Evolutionary conservation across 106 monocot genomes (phyloP).

Genomic region (Acanthochlamys bracteata): DNA sequence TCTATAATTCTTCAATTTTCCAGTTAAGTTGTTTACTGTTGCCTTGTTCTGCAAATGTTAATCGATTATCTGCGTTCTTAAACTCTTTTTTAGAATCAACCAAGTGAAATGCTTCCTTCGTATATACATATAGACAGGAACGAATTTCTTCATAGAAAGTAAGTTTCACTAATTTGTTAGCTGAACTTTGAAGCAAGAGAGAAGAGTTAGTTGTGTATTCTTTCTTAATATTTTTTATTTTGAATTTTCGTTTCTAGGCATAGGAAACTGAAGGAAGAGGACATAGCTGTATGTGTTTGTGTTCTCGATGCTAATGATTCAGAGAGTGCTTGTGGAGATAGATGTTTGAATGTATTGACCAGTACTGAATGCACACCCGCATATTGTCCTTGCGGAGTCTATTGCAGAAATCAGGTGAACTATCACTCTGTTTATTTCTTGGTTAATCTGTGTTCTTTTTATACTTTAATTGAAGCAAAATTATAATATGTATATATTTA

Average conservation of each 20-base stretch:
- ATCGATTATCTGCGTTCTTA: no score
- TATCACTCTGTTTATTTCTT: no score
- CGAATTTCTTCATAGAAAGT: constrained; percentile 79
- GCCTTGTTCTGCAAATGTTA: no score
- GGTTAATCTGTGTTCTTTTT: no score
- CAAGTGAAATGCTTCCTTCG: constrained; percentile 33
- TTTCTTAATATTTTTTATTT: neutral
- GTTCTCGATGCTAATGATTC: constrained; percentile 42
- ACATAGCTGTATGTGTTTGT: constrained; percentile 73
- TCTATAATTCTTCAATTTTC: no score
- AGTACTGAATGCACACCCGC: constrained; percentile 92
- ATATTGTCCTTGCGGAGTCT: constrained; percentile 61
- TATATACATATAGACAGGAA: constrained; percentile 75
- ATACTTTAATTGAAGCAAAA: no score
- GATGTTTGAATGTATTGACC: constrained; percentile 80
- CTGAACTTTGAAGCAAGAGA: no score
- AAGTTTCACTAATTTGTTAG: no score
- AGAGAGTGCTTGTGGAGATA: constrained; percentile 81
- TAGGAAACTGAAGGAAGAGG: constrained; percentile 77
- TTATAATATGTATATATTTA: no score
- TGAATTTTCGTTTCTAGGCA: constrained; percentile 40
- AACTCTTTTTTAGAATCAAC: constrained; percentile 35
- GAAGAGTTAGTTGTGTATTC: neutral
- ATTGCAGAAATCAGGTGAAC: constrained; percentile 98
- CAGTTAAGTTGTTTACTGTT: no score